A percentile compares a stretch with the other conserved stretches of the same genome.
Evolutionary conservation across 2,329 filamentous ascomycete genomes (phyloP).

Genomic region (Diplocarpon mali): DNA sequence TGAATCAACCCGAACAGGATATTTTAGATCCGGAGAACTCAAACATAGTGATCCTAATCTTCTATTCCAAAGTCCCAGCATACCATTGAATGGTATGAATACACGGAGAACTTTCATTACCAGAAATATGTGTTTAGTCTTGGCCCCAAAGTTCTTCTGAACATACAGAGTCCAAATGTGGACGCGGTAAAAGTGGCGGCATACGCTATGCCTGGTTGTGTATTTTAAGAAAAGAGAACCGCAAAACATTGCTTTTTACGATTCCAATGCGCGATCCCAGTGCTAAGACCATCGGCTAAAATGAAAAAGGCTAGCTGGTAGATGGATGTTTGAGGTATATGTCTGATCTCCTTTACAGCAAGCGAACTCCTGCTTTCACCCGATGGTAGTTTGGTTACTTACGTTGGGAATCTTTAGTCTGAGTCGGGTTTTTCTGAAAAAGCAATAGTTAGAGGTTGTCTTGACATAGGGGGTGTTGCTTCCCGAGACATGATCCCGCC

Average conservation of each 20-base stretch:
- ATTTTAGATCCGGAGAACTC: conserved; percentile 34
- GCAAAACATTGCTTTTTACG: no score
- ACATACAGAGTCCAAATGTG: conserved; percentile 30
- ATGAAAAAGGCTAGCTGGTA: no score
- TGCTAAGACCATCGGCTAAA: no score
- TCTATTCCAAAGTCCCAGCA: conserved; percentile 31
- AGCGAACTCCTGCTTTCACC: no score
- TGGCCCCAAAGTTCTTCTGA: conserved; percentile 31
- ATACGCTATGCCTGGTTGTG: no score
- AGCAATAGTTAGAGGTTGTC: not conserved
- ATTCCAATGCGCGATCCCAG: no score
- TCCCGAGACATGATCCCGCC: not conserved
- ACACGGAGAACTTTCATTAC: conserved; percentile 32
- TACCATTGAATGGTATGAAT: conserved; percentile 32
- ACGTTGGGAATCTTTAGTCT: conserved; percentile 26
- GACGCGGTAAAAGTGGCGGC: no score
- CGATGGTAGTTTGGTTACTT: no score
- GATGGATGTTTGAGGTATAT: no score
- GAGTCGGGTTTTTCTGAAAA: conserved; percentile 28
- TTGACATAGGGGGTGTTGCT: not conserved
- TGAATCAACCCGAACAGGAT: conserved; percentile 33
- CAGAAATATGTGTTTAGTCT: conserved; percentile 33
- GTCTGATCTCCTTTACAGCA: no score
- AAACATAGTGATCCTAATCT: conserved; percentile 30
- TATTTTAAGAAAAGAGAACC: no score